These are phyloP conservation scores for Colletotrichum lini DNA, from an alignment of 2,329 filamentous ascomycete genomes.

Conservation along the genomic window DNA sequence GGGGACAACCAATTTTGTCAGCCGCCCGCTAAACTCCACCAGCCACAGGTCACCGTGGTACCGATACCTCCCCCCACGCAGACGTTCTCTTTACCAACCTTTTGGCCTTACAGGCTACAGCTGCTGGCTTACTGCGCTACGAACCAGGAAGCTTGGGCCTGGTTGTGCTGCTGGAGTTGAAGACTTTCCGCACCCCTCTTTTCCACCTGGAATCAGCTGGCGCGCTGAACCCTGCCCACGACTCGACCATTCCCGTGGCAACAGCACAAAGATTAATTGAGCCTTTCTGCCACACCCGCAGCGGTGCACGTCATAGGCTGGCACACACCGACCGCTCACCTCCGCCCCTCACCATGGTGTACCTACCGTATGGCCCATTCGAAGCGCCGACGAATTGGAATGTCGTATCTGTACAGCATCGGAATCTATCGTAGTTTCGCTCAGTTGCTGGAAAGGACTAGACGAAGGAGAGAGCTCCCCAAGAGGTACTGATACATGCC, in stretches of 20 bases:
- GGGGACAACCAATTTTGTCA: conserved; percentile 45
- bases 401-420: conserved; percentile 11
- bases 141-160: conserved; percentile 18
- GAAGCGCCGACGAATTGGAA: conserved; percentile 20
- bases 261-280: conserved; percentile 20
- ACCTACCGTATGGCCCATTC: neutral
- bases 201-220: conserved; percentile 36
- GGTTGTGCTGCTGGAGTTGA: conserved; percentile 1
- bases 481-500: conserved; percentile 24
- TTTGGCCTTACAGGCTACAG: neutral
- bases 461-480: neutral
- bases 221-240: conserved; percentile 34
- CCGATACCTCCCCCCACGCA: conserved; percentile 32
- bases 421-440: neutral
- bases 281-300: conserved; percentile 9
- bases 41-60: conserved; percentile 38
- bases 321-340: conserved; percentile 17
- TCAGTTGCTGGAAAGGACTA: conserved; percentile 6
- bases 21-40: conserved; percentile 43
- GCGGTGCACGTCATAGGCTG: conserved; percentile 30
- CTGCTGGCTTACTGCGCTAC: neutral
- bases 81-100: conserved; percentile 17
- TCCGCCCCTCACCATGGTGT: neutral
- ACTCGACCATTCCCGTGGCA: conserved; percentile 15
- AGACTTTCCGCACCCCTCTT: conserved; percentile 35